Conservation (phyloP, 1,284 basidiomycete species). For the Ceratobasidium sp. region DNA sequence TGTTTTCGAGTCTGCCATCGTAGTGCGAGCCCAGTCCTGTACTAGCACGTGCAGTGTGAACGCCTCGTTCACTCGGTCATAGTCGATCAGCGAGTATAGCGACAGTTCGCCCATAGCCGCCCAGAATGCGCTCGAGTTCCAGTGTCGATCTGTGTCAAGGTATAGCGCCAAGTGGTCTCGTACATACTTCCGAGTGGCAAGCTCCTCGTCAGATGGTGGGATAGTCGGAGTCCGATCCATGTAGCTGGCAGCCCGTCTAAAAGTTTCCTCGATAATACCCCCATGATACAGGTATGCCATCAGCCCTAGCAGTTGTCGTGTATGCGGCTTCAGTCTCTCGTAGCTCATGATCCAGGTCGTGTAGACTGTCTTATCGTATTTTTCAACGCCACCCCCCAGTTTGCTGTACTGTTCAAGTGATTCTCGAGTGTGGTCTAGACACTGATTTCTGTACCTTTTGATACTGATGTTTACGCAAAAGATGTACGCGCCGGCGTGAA, state of each 20-base stretch:
- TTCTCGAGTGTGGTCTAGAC: background rate
- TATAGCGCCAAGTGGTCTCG: background rate
- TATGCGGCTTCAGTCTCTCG: background rate
- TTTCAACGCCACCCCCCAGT: background rate
- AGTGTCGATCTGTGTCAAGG: background rate
- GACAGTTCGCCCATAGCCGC: background rate
- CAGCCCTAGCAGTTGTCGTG: slow-evolving; percentile 1
- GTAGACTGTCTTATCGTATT: slow-evolving; percentile 20
- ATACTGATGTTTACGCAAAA: background rate
- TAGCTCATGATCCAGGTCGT: slow-evolving; percentile 26
- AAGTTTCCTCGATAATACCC: background rate
- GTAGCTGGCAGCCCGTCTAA: background rate
- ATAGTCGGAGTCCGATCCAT: background rate
- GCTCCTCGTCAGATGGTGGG: background rate
- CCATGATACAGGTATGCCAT: slow-evolving; percentile 1
- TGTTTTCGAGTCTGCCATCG: background rate
- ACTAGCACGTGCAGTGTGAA: background rate
- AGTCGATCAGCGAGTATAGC: background rate
- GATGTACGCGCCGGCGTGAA: slow-evolving; percentile 36
- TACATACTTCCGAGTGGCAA: background rate
- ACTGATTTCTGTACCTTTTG: background rate
- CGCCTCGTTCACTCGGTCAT: background rate
- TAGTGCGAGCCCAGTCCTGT: background rate
- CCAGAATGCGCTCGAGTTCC: background rate
- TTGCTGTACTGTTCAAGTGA: background rate